A percentile compares a stretch with the other conserved stretches of the same genome.
Evolutionary conservation across 495 filamentous ascomycete genomes (phyloP).

Genomic region (Aspergillus sclerotioniger): DNA sequence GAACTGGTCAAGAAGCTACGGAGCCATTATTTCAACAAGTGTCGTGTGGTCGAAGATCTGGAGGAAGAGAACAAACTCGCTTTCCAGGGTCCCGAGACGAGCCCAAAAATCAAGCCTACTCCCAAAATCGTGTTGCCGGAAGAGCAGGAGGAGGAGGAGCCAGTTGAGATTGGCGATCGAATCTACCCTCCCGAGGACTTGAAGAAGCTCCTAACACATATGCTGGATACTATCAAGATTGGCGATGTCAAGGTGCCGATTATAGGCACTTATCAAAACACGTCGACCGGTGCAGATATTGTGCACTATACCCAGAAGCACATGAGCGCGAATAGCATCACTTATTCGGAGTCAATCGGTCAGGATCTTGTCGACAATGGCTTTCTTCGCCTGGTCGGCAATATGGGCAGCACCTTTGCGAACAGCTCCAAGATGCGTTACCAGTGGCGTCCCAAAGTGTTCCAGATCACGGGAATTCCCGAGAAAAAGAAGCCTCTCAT

Average conservation of each 20-base stretch:
- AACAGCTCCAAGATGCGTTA: conserved; percentile 97
- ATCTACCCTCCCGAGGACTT: conserved; percentile 78
- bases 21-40: conserved; percentile 98
- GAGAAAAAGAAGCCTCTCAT: conserved; percentile 75
- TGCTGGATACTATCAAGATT: conserved; percentile 80
- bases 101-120: conserved; percentile 47
- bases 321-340: conserved; percentile 77
- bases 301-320: conserved; percentile 91
- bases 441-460: conserved; percentile 92
- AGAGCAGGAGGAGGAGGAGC: conserved; percentile 63
- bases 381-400: conserved; percentile 86
- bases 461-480: conserved; percentile 80
- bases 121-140: conserved; percentile 64
- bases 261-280: conserved; percentile 90
- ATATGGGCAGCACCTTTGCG: conserved; percentile 91
- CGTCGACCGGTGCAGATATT: conserved; percentile 85
- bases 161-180: conserved; percentile 86
- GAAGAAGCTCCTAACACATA: conserved; percentile 84
- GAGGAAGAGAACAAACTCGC: conserved; percentile 98
- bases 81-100: conserved; percentile 78
- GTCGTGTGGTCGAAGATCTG: conserved; percentile 88
- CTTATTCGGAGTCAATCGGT: conserved; percentile 87
- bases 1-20: conserved; percentile 88
- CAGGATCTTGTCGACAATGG: conserved; percentile 87
- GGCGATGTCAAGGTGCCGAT: conserved; percentile 94